Percentiles rank a stretch among this genome's conserved stretches.
Conservation (phyloP, 78 protist genomes). For the Guillardia theta region DNA sequence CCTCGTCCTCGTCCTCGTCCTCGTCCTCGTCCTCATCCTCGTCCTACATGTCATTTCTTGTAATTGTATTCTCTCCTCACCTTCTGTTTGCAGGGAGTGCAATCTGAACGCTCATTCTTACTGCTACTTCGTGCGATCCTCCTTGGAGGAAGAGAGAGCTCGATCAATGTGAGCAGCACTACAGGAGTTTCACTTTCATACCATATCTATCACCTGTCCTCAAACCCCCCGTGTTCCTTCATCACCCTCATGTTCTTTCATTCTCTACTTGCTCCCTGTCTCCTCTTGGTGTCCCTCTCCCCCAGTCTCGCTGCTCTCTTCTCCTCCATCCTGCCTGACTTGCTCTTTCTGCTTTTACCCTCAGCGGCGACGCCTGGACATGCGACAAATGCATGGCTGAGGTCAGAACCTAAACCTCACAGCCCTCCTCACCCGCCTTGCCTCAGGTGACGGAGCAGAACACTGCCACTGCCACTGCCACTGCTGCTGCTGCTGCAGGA, state of each 20-base stretch:
- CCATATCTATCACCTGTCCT: background rate
- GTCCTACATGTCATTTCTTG: too few relatives aligned
- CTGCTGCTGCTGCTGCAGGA: too few relatives aligned
- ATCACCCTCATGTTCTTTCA: background rate
- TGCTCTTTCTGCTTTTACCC: background rate
- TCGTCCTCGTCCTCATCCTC: too few relatives aligned
- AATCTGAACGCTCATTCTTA: background rate
- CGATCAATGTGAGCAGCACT: background rate
- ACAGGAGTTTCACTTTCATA: background rate
- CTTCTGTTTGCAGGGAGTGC: too few relatives aligned
- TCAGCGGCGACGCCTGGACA: too few relatives aligned
- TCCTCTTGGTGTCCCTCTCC: background rate
- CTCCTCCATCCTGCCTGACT: background rate
- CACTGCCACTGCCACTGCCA: too few relatives aligned
- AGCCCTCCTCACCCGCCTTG: too few relatives aligned
- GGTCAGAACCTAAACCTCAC: too few relatives aligned
- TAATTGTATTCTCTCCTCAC: too few relatives aligned
- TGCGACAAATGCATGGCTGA: too few relatives aligned
- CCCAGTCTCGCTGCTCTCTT: background rate
- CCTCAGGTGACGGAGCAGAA: too few relatives aligned
- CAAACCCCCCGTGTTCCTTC: background rate
- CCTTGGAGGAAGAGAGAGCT: background rate
- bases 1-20: too few relatives aligned
- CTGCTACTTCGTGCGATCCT: background rate
- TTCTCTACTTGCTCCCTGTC: background rate